phyloP scores from a whole-genome alignment of 805 yeast species.

The Ascoidea tarda region DNA sequence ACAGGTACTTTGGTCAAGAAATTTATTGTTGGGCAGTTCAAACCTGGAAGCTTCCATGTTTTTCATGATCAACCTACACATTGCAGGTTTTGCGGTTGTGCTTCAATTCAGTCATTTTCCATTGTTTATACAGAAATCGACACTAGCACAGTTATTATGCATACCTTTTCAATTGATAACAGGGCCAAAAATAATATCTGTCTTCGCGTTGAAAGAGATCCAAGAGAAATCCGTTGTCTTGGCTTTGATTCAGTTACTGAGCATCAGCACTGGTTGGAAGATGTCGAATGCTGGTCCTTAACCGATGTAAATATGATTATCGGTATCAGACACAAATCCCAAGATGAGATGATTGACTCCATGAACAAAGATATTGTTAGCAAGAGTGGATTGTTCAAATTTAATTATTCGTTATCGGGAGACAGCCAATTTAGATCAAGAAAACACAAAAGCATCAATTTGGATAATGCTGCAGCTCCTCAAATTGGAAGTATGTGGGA shows the following conservation, averaged over 20 bases:
- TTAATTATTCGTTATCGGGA: neutral
- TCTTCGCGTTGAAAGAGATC: conserved; percentile 83
- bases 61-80: conserved; percentile 80
- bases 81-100: conserved; percentile 86
- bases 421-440: neutral
- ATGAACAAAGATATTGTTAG: conserved; percentile 2
- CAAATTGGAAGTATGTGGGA: conserved; percentile 44
- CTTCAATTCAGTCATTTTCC: conserved; percentile 59
- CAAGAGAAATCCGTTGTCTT: conserved; percentile 78
- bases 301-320: conserved; percentile 67
- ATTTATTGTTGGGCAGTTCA: conserved; percentile 48
- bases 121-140: conserved; percentile 55
- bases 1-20: conserved; percentile 58
- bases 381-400: neutral
- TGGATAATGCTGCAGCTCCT: neutral
- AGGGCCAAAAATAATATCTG: conserved; percentile 72
- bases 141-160: conserved; percentile 45
- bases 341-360: conserved; percentile 15
- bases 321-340: conserved; percentile 41
- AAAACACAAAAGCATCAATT: neutral
- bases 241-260: conserved; percentile 71
- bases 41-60: conserved; percentile 45
- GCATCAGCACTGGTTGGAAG: conserved; percentile 48
- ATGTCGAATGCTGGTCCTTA: conserved; percentile 66
- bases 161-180: conserved; percentile 59